Evolutionary conservation across 495 filamentous ascomycete genomes (phyloP), one percentile per base, ranked within the genome.

Genomic region (Neurospora sublineolata): DNA sequence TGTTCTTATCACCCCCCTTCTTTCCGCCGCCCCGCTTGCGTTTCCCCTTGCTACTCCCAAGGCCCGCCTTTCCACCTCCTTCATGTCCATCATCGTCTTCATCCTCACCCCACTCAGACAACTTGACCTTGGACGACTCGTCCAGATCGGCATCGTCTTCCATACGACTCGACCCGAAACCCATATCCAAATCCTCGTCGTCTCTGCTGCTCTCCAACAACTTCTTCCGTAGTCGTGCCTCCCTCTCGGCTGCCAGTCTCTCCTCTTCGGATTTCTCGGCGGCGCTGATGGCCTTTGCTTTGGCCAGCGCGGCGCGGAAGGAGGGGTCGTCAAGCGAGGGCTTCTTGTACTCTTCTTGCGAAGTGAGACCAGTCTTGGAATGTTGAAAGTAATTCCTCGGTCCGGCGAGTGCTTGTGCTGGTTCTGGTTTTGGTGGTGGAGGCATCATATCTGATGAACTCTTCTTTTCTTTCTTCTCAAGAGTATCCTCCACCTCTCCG

Each of bases 181-280:
- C 95, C 80, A 97, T 84, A 75, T 99, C 95, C 83, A 99, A 87
- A 81, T 99, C 95, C 58, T 94, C 92, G 12, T 92, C 89, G 81
- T 99, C 95, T 58, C 94, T 87, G 73, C 91, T 91, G 58, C 89
- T 87, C 60, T 89, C 86, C 74, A 92, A 87, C 11, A 97, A 82
- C 82, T 97, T 91, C 72, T 88, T 89, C 77, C 88, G 89, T 23
- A 90, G 88, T 33, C 90, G 91, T 70, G 87, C 88, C 44, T 87
- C 85, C 46, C 86, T 69, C 70, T 84, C 84, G 70, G 81, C 81
- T 3, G 80, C 79, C 71, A 83, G 83, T 20, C 79, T 81, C 40
- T 86, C 82, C 69, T 84, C 83, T 37, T 83, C 77, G 39, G 80
- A 73, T 60, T 78, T 78, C 37, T 87, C 86, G 30, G 83, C 83